Conservation (phyloP, 805 yeast genomes). For the Priceomyces castillae region DNA sequence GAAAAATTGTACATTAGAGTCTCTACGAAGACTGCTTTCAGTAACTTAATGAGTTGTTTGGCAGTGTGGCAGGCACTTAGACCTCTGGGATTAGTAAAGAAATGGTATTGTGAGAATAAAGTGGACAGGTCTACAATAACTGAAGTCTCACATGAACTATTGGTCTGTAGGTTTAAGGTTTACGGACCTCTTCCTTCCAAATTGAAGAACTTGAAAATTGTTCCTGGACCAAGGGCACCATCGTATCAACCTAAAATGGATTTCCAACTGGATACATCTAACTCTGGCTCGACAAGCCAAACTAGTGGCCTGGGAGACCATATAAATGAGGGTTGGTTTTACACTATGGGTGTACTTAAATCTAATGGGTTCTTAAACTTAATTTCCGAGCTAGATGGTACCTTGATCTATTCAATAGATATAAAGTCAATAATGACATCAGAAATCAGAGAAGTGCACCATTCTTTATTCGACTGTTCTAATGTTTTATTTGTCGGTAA, state of each 20-base stretch:
- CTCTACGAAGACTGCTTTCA: slow-evolving; percentile 36
- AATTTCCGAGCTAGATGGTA: slow-evolving; percentile 62
- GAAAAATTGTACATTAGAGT: slow-evolving; percentile 37
- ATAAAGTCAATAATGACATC: slow-evolving; percentile 49
- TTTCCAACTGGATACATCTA: slow-evolving; percentile 3
- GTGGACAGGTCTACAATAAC: slow-evolving; percentile 22
- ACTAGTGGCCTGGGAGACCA: slow-evolving; percentile 7
- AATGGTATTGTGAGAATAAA: slow-evolving; percentile 47
- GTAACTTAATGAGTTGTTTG: slow-evolving; percentile 43
- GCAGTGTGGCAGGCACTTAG: slow-evolving; percentile 57
- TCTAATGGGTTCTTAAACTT: slow-evolving; percentile 62
- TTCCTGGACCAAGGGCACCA: slow-evolving; percentile 39
- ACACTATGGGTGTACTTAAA: slow-evolving; percentile 65
- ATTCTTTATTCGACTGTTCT: slow-evolving; percentile 58
- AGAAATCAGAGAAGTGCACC: slow-evolving; percentile 64
- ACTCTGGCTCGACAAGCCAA: slow-evolving; percentile 6
- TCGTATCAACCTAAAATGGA: slow-evolving; percentile 17
- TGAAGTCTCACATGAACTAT: slow-evolving; percentile 33
- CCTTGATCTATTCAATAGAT: slow-evolving; percentile 56
- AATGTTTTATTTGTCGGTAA: slow-evolving; percentile 59
- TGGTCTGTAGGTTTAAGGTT: slow-evolving; percentile 64
- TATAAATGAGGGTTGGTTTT: slow-evolving; percentile 62
- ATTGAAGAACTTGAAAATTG: slow-evolving; percentile 35
- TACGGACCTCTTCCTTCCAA: slow-evolving; percentile 59
- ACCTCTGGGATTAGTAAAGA: slow-evolving; percentile 52